phyloP scores from a whole-genome alignment of 1,284 basidiomycete genomes.

The Jaminaea rosea region DNA sequence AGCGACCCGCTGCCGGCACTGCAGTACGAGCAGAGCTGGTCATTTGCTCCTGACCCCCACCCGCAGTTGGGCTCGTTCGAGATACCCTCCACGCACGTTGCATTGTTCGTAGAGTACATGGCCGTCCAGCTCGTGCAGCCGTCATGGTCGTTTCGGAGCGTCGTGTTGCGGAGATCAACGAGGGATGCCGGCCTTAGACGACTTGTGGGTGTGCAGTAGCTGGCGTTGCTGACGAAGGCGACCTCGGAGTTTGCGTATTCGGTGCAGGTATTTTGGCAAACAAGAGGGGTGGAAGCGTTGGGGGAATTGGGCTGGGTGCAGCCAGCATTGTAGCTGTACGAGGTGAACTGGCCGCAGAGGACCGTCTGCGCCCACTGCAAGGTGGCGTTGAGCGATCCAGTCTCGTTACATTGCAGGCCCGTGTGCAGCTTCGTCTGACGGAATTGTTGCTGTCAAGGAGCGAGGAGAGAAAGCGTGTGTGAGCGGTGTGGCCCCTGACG shows the following conservation, averaged over 20 bases:
- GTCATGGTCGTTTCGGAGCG: constrained; percentile 47
- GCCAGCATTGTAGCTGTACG: constrained; percentile 25
- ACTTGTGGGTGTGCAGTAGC: constrained; percentile 28
- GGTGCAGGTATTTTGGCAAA: constrained; percentile 41
- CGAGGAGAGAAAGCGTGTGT: background rate
- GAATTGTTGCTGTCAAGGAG: constrained; percentile 36
- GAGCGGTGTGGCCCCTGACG: background rate
- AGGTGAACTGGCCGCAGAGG: constrained; percentile 36
- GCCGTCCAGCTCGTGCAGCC: constrained; percentile 48
- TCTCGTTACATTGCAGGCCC: constrained; percentile 32
- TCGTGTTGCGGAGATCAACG: constrained; percentile 31
- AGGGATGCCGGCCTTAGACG: constrained; percentile 22
- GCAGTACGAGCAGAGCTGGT: constrained; percentile 49
- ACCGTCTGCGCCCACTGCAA: constrained; percentile 38
- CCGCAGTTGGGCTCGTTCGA: constrained; percentile 51
- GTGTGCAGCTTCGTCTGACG: constrained; percentile 21
- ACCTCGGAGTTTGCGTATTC: constrained; percentile 25
- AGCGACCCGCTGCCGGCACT: constrained; percentile 28
- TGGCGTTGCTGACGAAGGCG: constrained; percentile 30
- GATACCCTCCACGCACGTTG: constrained; percentile 47
- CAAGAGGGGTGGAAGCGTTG: constrained; percentile 21
- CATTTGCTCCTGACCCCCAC: constrained; percentile 43
- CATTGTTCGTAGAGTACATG: constrained; percentile 46
- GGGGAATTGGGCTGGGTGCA: constrained; percentile 26
- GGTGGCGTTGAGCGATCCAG: constrained; percentile 25